Evolutionary conservation across 352 stramenopile species (phyloP), one percentile per base, ranked within the genome.

Genomic region (Globisporangium mamillatum): DNA sequence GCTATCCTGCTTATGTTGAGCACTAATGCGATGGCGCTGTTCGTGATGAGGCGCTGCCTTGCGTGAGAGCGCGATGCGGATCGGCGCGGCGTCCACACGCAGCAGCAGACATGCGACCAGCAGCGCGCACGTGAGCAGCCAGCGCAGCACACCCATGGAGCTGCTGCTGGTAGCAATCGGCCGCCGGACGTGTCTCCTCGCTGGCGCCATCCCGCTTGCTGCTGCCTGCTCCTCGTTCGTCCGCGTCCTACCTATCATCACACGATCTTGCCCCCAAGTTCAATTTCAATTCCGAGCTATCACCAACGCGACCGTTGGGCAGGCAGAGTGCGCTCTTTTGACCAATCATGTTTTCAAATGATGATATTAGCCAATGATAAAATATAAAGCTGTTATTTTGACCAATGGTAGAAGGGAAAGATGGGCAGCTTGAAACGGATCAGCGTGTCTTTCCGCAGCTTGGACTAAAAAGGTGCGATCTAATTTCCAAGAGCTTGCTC

Each of bases 61-160:
- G 36, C 71, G 71, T 6, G 63, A 69, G 53, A 75, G 38, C 24
- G 77, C 64, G 60, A 84, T 84, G 38, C 73, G 73, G n/a, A 82
- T 50, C n/a, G 75, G 77, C 34, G 72, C 70, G 0, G 66, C 69
- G 6, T 41, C 27, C 22, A 22, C 44, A 41, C 1, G 36, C 9
- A 59, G 29, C 32, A 27, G 32, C 16, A 29, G 27, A 38, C 25
- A 29, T 16, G 22, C 29, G 8, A 60, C 32, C 29, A 69, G 46
- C 32, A 69, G 41, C 18, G 12, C 24, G 38, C 44, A 20, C 36
- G 50, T 6, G 32, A 62, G 32, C 32, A 50, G 56, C n/a, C 34
- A 32, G 56, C 10, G 56, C n/a, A 48, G 32, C 32, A 24, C 18
- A 6, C 44, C 32, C 56, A 32, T 62, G 10, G 56, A 50, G n/a